phyloP scores from a whole-genome alignment of 352 stramenopile species.

The Plasmopara muralis region DNA sequence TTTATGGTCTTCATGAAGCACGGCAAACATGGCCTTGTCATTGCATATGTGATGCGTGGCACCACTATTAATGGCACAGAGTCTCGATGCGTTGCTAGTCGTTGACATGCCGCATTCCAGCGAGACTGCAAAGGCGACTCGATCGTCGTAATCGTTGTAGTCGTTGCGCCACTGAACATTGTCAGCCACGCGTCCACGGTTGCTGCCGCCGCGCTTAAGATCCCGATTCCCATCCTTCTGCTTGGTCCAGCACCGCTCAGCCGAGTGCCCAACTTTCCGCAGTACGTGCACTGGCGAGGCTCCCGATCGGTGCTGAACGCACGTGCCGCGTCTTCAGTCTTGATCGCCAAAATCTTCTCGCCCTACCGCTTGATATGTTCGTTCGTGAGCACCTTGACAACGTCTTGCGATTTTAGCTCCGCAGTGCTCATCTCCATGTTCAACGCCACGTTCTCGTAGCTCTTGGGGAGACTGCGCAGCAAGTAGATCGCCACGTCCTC shows the following conservation, averaged over 20 bases:
- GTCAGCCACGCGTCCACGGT: neutral
- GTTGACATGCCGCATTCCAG: neutral
- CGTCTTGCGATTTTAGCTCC: neutral
- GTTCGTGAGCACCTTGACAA: neutral
- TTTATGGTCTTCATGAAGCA: neutral
- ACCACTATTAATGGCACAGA: neutral
- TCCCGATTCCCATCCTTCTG: neutral
- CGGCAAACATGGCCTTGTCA: neutral
- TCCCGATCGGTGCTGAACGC: neutral
- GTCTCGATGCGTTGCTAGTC: neutral
- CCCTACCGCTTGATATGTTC: neutral
- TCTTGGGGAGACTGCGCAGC: slow-evolving; percentile 1
- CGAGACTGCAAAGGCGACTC: neutral
- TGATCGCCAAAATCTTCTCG: neutral
- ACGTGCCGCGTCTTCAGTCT: neutral
- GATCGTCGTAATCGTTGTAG: neutral
- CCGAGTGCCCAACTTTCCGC: too few relatives aligned
- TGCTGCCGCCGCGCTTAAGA: neutral
- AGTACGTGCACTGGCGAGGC: too few relatives aligned
- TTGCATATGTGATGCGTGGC: neutral
- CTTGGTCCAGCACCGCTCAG: slow-evolving; percentile 2
- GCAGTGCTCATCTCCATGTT: neutral
- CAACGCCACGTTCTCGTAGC: neutral
- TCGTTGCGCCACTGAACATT: too few relatives aligned
- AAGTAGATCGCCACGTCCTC: neutral